phyloP scores from a whole-genome alignment of 257 asterid species.

The Primulina eburnea region DNA sequence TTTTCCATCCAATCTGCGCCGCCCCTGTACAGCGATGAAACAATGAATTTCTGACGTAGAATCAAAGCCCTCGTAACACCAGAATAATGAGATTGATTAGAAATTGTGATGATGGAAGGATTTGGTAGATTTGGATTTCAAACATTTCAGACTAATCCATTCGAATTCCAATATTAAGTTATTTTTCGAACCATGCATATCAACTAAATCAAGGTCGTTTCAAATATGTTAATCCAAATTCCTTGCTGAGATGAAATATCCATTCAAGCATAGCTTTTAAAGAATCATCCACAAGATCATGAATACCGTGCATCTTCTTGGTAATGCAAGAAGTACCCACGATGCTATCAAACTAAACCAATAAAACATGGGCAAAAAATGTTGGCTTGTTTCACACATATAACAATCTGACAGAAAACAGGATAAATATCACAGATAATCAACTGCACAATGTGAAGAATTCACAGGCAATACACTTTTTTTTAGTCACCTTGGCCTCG shows the following conservation, averaged over 20 bases:
- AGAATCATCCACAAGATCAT: not conserved
- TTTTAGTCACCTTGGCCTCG: conserved; percentile 59
- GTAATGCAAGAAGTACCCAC: too few species aligned
- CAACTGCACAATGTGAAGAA: conserved; percentile 5
- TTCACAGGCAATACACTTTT: not conserved
- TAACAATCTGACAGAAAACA: not conserved
- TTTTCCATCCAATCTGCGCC: conserved; percentile 56
- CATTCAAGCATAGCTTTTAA: not conserved
- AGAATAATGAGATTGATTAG: not conserved
- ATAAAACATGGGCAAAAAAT: not conserved
- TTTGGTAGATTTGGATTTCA: not conserved
- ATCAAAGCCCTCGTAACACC: not conserved
- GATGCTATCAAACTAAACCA: too few species aligned
- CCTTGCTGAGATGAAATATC: not conserved
- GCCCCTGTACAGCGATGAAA: conserved; percentile 40
- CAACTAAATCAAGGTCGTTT: too few species aligned
- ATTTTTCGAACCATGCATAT: too few species aligned
- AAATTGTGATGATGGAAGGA: not conserved
- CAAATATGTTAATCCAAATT: not conserved
- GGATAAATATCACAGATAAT: not conserved
- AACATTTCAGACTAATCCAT: not conserved
- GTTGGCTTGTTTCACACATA: not conserved
- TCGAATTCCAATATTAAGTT: not conserved
- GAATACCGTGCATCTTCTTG: not conserved
- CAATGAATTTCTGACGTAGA: not conserved